phyloP scores from a whole-genome alignment of 306 rosid species.

The Styphnolobium japonicum region DNA sequence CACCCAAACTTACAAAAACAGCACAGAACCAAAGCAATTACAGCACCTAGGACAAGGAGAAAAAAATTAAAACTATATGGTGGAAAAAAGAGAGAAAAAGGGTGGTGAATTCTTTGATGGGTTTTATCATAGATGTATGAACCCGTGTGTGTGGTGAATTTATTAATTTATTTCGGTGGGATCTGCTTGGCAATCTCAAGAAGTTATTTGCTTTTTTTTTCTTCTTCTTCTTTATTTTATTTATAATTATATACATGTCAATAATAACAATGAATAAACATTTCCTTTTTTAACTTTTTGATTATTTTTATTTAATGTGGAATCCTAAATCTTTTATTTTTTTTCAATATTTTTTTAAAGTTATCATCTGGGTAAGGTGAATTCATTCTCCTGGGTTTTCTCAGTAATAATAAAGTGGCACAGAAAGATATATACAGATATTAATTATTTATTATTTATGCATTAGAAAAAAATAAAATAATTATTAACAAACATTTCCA shows the following conservation, averaged over 20 bases:
- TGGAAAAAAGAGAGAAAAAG: not conserved
- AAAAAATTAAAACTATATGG: slow-evolving; percentile 23
- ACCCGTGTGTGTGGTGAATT: slow-evolving; percentile 58
- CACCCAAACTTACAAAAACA: not conserved
- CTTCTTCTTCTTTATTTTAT: not conserved
- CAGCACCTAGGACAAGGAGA: slow-evolving; percentile 31
- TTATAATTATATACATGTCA: not conserved
- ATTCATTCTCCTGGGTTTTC: slow-evolving; percentile 46
- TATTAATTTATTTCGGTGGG: slow-evolving; percentile 75
- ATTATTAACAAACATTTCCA: slow-evolving; percentile 8
- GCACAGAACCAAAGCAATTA: slow-evolving; percentile 49
- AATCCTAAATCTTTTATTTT: slow-evolving; percentile 31
- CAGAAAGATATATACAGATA: slow-evolving; percentile 58
- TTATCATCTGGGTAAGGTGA: slow-evolving; percentile 13
- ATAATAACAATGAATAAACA: not conserved
- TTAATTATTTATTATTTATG: not conserved
- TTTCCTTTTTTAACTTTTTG: not conserved
- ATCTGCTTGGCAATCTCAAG: slow-evolving; percentile 78
- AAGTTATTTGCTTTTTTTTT: slow-evolving; percentile 10
- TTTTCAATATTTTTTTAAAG: not conserved
- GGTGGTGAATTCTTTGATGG: slow-evolving; percentile 75
- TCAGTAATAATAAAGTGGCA: slow-evolving; percentile 59
- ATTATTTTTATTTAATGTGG: slow-evolving; percentile 33
- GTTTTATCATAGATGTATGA: slow-evolving; percentile 46
- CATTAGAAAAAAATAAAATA: slow-evolving; percentile 4